Percentiles rank a stretch among this genome's conserved stretches.
Evolutionary conservation across 176 grass and related monocot genomes (phyloP).

Genomic region (Calamus simplicifolius): DNA sequence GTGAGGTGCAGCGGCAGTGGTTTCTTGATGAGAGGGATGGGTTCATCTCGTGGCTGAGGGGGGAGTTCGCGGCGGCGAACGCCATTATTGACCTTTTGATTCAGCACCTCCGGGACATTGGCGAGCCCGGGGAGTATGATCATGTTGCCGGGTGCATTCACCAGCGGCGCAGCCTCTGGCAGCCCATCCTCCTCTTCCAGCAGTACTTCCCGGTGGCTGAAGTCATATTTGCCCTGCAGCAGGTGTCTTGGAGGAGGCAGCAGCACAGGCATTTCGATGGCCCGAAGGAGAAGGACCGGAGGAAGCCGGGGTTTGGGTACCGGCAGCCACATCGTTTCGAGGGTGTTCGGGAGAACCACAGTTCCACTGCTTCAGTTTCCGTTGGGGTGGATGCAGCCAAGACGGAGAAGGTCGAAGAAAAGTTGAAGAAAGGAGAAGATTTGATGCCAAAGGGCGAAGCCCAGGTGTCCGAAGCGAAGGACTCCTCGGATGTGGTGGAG

Average conservation of each 20-base stretch:
- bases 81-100: constrained; percentile 79
- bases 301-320: constrained; percentile 20
- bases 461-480: not conserved
- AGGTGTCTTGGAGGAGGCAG: constrained; percentile 43
- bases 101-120: constrained; percentile 46
- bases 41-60: constrained; percentile 84
- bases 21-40: constrained; percentile 60
- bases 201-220: constrained; percentile 82
- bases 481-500: not conserved
- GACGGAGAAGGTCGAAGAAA: constrained; percentile 6
- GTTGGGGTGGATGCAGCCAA: not conserved
- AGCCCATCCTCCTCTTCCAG: constrained; percentile 77
- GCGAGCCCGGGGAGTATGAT: constrained; percentile 66
- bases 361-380: constrained; percentile 1
- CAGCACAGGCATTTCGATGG: constrained; percentile 9
- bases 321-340: constrained; percentile 14
- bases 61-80: constrained; percentile 95
- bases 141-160: constrained; percentile 47
- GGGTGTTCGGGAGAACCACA: constrained; percentile 4
- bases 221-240: constrained; percentile 60
- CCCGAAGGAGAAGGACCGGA: constrained; percentile 19
- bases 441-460: not conserved
- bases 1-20: constrained; percentile 17
- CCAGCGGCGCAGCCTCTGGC: constrained; percentile 78
- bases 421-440: not conserved